Conservation (phyloP, 2,329 filamentous ascomycete species). For the Coniochaeta hoffmannii region DNA sequence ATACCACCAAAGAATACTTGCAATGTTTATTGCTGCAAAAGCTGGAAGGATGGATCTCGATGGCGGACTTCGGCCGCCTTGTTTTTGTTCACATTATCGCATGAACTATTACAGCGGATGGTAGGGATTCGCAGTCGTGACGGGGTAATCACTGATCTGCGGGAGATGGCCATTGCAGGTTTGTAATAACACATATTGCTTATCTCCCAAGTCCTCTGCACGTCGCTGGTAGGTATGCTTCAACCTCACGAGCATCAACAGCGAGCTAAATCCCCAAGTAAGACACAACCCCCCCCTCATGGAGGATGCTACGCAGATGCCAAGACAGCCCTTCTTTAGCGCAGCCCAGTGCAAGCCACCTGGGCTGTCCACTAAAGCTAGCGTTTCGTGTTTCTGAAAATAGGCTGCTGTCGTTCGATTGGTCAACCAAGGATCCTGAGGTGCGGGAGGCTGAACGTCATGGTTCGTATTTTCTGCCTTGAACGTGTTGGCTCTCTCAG, state of each 20-base stretch:
- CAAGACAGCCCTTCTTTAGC: background rate
- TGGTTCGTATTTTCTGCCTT: background rate
- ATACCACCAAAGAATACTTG: no score
- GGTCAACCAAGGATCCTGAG: background rate
- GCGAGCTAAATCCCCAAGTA: no score
- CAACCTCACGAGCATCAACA: background rate
- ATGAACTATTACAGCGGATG: background rate
- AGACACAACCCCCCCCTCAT: background rate
- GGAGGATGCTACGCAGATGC: background rate
- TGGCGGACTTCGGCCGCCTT: background rate
- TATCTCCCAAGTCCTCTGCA: background rate
- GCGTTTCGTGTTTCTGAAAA: slow-evolving; percentile 6
- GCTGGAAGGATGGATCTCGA: background rate
- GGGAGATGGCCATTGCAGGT: background rate
- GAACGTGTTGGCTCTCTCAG: background rate
- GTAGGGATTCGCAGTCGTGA: background rate
- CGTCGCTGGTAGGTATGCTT: background rate
- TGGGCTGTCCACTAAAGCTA: background rate
- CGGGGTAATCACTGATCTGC: background rate
- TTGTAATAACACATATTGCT: background rate
- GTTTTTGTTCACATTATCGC: slow-evolving; percentile 1
- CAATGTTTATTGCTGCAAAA: background rate
- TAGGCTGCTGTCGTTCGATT: background rate
- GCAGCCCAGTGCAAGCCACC: background rate
- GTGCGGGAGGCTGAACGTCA: background rate